Evolutionary conservation across 129 eudicot genomes (phyloP).

Genomic region (Centrapalus pauciflorus): DNA sequence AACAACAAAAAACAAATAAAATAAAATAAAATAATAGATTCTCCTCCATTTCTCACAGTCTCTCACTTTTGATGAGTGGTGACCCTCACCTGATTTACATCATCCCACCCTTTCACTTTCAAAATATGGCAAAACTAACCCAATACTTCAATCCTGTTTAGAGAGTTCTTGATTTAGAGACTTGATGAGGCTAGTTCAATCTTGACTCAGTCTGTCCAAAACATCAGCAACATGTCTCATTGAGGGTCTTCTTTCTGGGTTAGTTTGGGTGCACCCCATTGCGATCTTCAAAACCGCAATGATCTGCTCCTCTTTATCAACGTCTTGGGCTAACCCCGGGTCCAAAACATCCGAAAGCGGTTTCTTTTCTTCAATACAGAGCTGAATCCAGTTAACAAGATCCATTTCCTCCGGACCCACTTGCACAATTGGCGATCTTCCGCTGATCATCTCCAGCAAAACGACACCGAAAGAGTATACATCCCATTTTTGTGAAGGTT

Average conservation of each 20-base stretch:
- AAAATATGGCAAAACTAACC: conserved; percentile 15
- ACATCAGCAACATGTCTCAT: conserved; percentile 81
- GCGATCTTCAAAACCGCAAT: conserved; percentile 82
- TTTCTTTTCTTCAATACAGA: conserved; percentile 89
- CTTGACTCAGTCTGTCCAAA: conserved; percentile 54
- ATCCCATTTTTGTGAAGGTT: conserved; percentile 98
- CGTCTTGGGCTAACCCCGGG: conserved; percentile 53
- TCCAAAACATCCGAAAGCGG: conserved; percentile 86
- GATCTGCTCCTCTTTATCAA: conserved; percentile 87
- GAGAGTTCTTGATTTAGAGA: no score
- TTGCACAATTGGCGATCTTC: conserved; percentile 62
- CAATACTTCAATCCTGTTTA: conserved; percentile 17
- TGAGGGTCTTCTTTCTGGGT: conserved; percentile 82
- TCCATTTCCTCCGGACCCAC: conserved; percentile 75
- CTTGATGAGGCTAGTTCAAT: conserved; percentile 8
- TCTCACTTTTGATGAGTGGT: conserved; percentile 5
- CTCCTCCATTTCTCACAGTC: neutral
- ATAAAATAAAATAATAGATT: conserved; percentile 12
- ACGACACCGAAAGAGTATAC: conserved; percentile 84
- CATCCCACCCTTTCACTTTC: conserved; percentile 28
- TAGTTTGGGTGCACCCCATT: conserved; percentile 73
- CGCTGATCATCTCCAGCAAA: conserved; percentile 76
- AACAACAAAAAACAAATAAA: neutral
- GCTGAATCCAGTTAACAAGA: conserved; percentile 79
- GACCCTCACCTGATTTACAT: conserved; percentile 23